Base-by-base conservation (phyloP, 768 basidiomycete species). In the Leccinum longicurvipes region DNA sequence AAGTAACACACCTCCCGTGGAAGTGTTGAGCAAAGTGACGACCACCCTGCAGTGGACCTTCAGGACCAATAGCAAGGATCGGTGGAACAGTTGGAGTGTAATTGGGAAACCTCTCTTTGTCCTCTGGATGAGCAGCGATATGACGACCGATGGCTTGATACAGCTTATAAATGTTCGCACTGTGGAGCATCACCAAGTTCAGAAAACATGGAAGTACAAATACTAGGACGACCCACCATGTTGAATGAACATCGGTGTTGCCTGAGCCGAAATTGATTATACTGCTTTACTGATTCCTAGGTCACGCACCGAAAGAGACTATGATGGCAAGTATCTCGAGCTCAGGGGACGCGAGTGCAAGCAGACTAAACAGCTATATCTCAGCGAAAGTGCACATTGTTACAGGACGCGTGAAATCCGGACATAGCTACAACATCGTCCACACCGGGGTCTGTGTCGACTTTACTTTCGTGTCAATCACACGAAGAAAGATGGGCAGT, bases 401-500 rank as follows among this genome's bases (percentile, higher is more conserved):
- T 4, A 32, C 23, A 50, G 9, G 25, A 53, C 15, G 17, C 32
- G n/a, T 47, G 27, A 23, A 52, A 55, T 27, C 69, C 84, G 56
- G 55, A 87, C 90, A 94, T 83, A 27, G 91, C 91, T 50, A 92
- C 61, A 24, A 79, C 75, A 68, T 94, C 92, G 65, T 94, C 92
- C 4, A 92, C 86, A 31, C 92, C 92, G 7, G 91, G 89, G 66
- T 94, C 91, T 25, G 89, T 89, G 62, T 92, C 91, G 64, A 91
- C 89, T 91, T 28, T 19, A 39, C 46, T 21, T 32, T n/a, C 14
- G 19, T 23, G 29, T 69, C 53, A 62, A 31, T 39, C 31, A 5
- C 12, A 19, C 32, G 32, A 27, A 6, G 9, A 45, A 34, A 11
- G 10, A 47, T 8, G 25, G 10, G 19, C n/a, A 19, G 31, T 28